Percentiles rank a stretch among this genome's conserved stretches.
Conservation (phyloP, 2,329 filamentous ascomycete genomes). For the Fusarium tupiense region DNA sequence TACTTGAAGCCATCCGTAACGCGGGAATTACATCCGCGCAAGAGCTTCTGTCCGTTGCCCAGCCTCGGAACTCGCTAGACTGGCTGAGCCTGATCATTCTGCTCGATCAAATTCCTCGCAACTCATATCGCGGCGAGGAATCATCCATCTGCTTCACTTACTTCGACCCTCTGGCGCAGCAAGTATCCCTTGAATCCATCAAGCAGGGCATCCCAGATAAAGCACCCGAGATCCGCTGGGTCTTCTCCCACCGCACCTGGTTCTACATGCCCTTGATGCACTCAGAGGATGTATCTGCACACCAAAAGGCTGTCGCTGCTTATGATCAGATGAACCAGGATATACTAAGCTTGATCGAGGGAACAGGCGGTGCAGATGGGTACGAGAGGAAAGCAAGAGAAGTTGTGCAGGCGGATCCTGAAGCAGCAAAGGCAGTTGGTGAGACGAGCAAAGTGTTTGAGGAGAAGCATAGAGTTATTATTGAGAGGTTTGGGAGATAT, state of each 20-base stretch:
- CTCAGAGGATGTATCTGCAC: constrained; percentile 59
- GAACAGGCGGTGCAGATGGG: constrained; percentile 35
- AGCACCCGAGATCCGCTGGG: constrained; percentile 46
- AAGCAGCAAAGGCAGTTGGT: constrained; percentile 40
- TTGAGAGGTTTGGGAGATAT: constrained; percentile 66
- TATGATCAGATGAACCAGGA: constrained; percentile 48
- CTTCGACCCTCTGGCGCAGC: constrained; percentile 65
- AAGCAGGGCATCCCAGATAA: constrained; percentile 44
- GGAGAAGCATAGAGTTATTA: constrained; percentile 58
- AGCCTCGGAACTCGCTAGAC: constrained; percentile 45
- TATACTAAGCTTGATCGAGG: constrained; percentile 45
- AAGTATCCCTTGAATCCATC: constrained; percentile 53
- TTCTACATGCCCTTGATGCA: constrained; percentile 70
- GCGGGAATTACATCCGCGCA: constrained; percentile 41
- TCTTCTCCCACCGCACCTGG: constrained; percentile 59
- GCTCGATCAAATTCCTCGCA: constrained; percentile 71
- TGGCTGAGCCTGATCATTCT: constrained; percentile 64
- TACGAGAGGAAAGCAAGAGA: constrained; percentile 42
- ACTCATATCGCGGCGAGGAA: constrained; percentile 64
- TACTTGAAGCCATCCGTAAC: constrained; percentile 47
- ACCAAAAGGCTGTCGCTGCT: constrained; percentile 51
- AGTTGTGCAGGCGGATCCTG: constrained; percentile 41
- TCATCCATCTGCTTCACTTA: constrained; percentile 58
- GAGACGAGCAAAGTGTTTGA: constrained; percentile 48
- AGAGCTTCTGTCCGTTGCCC: constrained; percentile 43